These are phyloP conservation scores for Solanum sejunctum DNA, from an alignment of 257 asterid species.

Conservation along the genomic window DNA sequence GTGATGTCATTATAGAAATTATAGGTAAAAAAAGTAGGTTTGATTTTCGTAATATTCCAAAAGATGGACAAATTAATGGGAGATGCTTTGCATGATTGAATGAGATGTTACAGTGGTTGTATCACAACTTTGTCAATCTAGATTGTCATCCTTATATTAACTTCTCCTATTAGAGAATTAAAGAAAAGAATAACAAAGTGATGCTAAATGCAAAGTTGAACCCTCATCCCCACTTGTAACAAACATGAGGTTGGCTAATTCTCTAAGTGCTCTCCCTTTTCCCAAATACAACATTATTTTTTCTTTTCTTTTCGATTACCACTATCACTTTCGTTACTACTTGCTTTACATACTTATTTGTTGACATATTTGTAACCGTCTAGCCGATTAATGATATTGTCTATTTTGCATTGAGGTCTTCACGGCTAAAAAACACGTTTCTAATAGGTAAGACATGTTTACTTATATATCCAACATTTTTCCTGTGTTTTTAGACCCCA, in stretches of 20 bases:
- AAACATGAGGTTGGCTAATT: background rate
- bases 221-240: background rate
- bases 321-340: background rate
- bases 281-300: background rate
- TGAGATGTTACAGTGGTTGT: background rate
- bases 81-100: constrained; percentile 6
- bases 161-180: background rate
- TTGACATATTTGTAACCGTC: too few species aligned
- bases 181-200: background rate
- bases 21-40: background rate
- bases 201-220: background rate
- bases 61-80: constrained; percentile 1
- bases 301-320: background rate
- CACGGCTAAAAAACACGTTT: too few species aligned
- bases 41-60: constrained; percentile 1
- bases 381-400: too few species aligned
- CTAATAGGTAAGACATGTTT: too few species aligned
- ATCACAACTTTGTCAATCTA: background rate
- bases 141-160: background rate
- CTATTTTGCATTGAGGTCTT: too few species aligned
- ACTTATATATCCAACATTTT: too few species aligned
- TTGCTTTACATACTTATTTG: background rate
- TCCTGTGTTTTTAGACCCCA: too few species aligned
- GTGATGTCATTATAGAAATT: background rate
- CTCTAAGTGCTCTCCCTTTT: background rate